These are phyloP conservation scores for Athelia sp. DNA, from an alignment of 1,284 basidiomycete species.

Conservation along the genomic window DNA sequence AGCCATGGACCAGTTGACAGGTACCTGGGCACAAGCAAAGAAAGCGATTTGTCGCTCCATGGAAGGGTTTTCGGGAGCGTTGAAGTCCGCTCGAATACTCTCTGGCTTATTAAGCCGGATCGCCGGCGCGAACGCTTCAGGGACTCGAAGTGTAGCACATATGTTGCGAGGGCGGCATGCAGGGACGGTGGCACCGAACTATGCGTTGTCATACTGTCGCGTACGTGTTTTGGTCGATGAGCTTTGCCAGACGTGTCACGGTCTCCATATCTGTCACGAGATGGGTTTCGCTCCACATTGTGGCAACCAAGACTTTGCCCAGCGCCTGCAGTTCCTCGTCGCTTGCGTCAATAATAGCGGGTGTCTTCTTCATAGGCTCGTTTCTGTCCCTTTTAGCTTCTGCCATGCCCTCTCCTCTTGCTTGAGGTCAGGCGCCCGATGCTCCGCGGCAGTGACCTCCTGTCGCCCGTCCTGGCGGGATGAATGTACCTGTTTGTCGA, in stretches of 20 bases:
- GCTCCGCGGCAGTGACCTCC: too few relatives aligned
- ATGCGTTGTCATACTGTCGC: constrained; percentile 96
- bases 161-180: constrained; percentile 86
- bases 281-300: constrained; percentile 98
- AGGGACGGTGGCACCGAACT: constrained; percentile 93
- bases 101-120: constrained; percentile 83
- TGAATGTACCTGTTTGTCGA: too few relatives aligned
- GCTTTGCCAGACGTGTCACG: constrained; percentile 69
- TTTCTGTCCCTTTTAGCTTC: too few relatives aligned
- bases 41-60: constrained; percentile 98
- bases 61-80: constrained; percentile 78
- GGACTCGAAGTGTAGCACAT: constrained; percentile 86
- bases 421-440: too few relatives aligned
- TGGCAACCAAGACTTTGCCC: constrained; percentile 88
- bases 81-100: constrained; percentile 82
- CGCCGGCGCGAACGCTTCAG: constrained; percentile 87
- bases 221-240: constrained; percentile 89
- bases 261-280: constrained; percentile 93
- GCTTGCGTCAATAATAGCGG: background rate
- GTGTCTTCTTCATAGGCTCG: too few relatives aligned
- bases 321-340: constrained; percentile 73
- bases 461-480: too few relatives aligned
- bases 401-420: too few relatives aligned
- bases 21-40: constrained; percentile 89
- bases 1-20: constrained; percentile 83